Conservation (phyloP, 306 rosid genomes). For the Boehmeria nivea region DNA sequence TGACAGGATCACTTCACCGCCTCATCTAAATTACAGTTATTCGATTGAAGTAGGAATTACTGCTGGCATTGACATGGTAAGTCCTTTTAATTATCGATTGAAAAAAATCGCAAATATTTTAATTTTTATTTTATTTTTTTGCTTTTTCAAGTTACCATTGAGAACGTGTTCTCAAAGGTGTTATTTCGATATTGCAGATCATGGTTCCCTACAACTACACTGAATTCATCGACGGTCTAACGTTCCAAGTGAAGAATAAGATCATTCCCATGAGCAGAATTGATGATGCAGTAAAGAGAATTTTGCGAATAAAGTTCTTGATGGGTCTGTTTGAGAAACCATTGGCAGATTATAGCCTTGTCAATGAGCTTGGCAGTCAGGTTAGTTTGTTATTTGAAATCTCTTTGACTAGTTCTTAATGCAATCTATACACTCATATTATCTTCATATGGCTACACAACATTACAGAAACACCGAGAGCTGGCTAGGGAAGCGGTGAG, state of each 20-base stretch:
- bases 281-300: slow-evolving; percentile 32
- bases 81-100: not conserved
- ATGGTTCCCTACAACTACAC: slow-evolving; percentile 25
- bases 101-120: too few relatives aligned
- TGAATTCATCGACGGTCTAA: slow-evolving; percentile 25
- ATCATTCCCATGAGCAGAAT: slow-evolving; percentile 25
- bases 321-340: slow-evolving; percentile 35
- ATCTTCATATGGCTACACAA: too few relatives aligned
- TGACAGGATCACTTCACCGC: slow-evolving; percentile 19
- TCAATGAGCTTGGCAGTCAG: slow-evolving; percentile 22
- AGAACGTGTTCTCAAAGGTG: too few relatives aligned
- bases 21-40: slow-evolving; percentile 10
- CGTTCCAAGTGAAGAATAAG: slow-evolving; percentile 9
- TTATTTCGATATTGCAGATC: slow-evolving; percentile 7
- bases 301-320: slow-evolving; percentile 27
- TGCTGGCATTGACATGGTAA: slow-evolving; percentile 27
- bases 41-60: slow-evolving; percentile 9
- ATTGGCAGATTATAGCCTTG: slow-evolving; percentile 21
- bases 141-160: not conserved
- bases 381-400: slow-evolving; percentile 2
- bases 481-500: slow-evolving; percentile 26
- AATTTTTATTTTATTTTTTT: not conserved
- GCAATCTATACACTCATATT: too few relatives aligned
- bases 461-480: slow-evolving; percentile 14
- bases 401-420: not conserved